phyloP scores from a whole-genome alignment of 176 grass and related monocot genomes.

The Pontederia paniculata region DNA sequence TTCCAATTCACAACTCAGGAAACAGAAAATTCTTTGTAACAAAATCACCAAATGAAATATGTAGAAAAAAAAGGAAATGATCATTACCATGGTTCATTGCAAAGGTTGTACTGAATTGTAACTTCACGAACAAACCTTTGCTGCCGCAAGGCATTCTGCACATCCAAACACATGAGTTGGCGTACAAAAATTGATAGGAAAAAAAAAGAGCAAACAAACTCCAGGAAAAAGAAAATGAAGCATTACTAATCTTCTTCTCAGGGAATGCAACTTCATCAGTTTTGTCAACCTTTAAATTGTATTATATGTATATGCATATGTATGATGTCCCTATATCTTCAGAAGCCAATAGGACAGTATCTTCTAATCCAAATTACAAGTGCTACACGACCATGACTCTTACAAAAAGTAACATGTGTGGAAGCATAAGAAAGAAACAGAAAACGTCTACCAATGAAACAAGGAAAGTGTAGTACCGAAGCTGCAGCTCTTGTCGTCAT shows the following conservation, averaged over 20 bases:
- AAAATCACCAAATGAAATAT: neutral
- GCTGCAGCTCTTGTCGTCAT: slow-evolving; percentile 94
- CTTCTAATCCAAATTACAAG: neutral
- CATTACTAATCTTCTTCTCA: too few species aligned
- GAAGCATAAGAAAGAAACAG: neutral
- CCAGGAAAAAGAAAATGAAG: too few species aligned
- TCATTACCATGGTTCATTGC: slow-evolving; percentile 87
- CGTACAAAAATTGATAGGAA: neutral
- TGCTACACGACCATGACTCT: neutral
- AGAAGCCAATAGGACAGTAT: neutral
- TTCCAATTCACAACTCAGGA: too few species aligned
- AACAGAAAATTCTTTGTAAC: too few species aligned
- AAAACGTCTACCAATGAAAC: neutral
- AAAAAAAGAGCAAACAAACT: neutral
- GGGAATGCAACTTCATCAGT: too few species aligned
- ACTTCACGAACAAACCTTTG: slow-evolving; percentile 94
- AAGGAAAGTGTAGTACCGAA: slow-evolving; percentile 34
- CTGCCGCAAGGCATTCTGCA: slow-evolving; percentile 87
- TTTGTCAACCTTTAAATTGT: too few species aligned
- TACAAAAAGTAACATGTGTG: neutral
- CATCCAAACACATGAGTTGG: slow-evolving; percentile 5
- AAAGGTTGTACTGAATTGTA: slow-evolving; percentile 92
- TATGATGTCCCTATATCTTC: neutral
- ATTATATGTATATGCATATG: neutral
- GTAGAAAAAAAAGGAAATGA: slow-evolving; percentile 1